These are phyloP conservation scores for Suillus subluteus DNA, from an alignment of 768 basidiomycete species.

Conservation along the genomic window DNA sequence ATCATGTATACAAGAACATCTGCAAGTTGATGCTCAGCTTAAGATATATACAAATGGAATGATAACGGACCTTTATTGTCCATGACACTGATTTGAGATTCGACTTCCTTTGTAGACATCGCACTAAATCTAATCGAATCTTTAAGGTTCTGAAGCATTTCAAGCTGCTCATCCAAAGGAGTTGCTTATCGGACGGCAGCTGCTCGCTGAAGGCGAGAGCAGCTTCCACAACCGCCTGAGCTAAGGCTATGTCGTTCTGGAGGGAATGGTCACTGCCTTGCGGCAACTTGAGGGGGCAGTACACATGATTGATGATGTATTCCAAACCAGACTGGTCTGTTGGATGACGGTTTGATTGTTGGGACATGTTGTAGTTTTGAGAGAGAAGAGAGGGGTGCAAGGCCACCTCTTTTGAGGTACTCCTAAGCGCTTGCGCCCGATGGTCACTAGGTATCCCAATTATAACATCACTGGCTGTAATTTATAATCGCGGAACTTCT, in stretches of 20 bases:
- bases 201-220: slow-evolving; percentile 23
- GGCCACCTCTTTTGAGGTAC: no score
- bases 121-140: slow-evolving; percentile 5
- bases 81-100: slow-evolving; percentile 26
- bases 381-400: no score
- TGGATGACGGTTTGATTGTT: not conserved
- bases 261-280: slow-evolving; percentile 35
- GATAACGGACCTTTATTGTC: slow-evolving; percentile 15
- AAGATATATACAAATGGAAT: not conserved
- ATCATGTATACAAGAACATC: slow-evolving; percentile 45
- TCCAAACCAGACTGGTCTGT: slow-evolving; percentile 6
- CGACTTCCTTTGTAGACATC: slow-evolving; percentile 18
- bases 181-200: slow-evolving; percentile 11
- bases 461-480: not conserved
- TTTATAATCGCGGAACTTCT: not conserved
- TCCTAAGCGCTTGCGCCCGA: not conserved
- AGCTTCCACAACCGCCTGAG: slow-evolving; percentile 21
- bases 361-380: not conserved
- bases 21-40: slow-evolving; percentile 20
- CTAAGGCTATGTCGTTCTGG: slow-evolving; percentile 32
- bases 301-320: slow-evolving; percentile 45
- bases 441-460: not conserved
- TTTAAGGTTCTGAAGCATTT: slow-evolving; percentile 35
- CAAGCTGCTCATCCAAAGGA: slow-evolving; percentile 34
- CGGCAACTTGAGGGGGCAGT: slow-evolving; percentile 47